A percentile compares a stretch with the other conserved stretches of the same genome.
Conservation (phyloP, 2,329 filamentous ascomycete genomes). For the Cladosporium cucumerinum region DNA sequence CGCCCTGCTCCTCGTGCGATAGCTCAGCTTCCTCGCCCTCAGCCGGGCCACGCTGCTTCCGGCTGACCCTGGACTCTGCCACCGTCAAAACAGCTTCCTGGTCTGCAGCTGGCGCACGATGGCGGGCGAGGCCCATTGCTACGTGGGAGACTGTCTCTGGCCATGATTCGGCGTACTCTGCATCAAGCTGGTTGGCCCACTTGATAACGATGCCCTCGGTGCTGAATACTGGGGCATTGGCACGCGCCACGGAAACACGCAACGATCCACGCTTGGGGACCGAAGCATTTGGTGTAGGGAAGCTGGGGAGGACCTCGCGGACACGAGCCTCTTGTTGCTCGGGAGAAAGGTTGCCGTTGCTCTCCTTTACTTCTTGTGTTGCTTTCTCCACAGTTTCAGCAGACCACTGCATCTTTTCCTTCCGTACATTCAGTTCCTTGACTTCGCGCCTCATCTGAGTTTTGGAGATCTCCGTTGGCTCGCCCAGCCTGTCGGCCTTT, state of each 20-base stretch:
- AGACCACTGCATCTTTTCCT: conserved; percentile 23
- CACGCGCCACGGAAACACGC: conserved; percentile 16
- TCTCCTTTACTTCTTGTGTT: conserved; percentile 1
- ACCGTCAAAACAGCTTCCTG: conserved; percentile 2
- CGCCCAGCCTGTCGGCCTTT: conserved; percentile 13
- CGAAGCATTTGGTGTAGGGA: conserved; percentile 20
- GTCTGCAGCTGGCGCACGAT: conserved; percentile 23
- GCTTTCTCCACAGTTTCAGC: conserved; percentile 19
- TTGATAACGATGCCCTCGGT: conserved; percentile 31
- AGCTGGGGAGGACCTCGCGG: conserved; percentile 21
- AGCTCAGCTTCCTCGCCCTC: neutral
- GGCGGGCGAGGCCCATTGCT: conserved; percentile 29
- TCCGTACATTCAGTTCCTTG: conserved; percentile 1
- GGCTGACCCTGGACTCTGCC: neutral
- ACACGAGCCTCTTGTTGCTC: conserved; percentile 6
- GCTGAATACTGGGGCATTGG: conserved; percentile 23
- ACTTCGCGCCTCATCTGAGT: conserved; percentile 14
- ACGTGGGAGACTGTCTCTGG: conserved; percentile 32
- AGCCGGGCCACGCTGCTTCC: neutral
- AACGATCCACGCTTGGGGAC: conserved; percentile 19
- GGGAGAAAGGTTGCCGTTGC: neutral
- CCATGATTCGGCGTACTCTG: conserved; percentile 37
- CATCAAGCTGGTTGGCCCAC: conserved; percentile 38
- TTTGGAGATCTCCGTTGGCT: conserved; percentile 13
- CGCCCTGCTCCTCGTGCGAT: neutral